Conservation (phyloP, 2,329 filamentous ascomycete genomes). For the Huntiella bhutanensis region DNA sequence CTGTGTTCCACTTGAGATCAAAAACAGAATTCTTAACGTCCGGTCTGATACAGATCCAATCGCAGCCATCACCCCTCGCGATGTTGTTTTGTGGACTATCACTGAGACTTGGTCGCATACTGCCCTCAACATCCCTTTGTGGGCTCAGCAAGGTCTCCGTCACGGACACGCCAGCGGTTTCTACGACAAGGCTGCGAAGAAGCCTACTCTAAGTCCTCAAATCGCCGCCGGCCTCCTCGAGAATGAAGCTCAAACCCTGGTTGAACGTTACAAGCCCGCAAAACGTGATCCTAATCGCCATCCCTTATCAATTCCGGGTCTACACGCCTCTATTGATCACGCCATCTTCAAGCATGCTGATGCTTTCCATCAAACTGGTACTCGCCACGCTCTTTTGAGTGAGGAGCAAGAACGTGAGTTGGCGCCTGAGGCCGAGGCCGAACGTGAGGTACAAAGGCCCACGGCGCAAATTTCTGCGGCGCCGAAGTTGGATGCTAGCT, state of each 20-base stretch:
- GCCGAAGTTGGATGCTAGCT: conserved; percentile 19
- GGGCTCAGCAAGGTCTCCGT: conserved; percentile 39
- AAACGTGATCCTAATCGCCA: not conserved
- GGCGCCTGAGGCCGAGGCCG: conserved; percentile 41
- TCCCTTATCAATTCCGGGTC: not conserved
- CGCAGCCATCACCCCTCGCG: conserved; percentile 20
- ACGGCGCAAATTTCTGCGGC: conserved; percentile 18
- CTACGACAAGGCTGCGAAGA: conserved; percentile 18
- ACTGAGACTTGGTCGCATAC: conserved; percentile 34
- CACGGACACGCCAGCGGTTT: conserved; percentile 24
- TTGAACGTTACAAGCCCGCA: conserved; percentile 31
- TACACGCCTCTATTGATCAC: not conserved
- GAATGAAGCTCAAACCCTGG: conserved; percentile 31
- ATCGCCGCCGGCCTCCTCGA: conserved; percentile 26
- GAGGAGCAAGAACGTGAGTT: conserved; percentile 56
- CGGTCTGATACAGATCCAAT: conserved; percentile 5
- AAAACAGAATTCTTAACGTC: conserved; percentile 26
- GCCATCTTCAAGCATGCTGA: conserved; percentile 1
- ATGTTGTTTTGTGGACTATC: conserved; percentile 43
- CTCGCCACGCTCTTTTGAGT: conserved; percentile 21
- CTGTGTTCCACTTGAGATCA: conserved; percentile 38
- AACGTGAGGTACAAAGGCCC: conserved; percentile 35
- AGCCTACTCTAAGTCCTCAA: not conserved
- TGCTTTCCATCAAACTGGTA: not conserved
- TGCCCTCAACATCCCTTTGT: conserved; percentile 32